A percentile compares a stretch with the other conserved stretches of the same genome.
Conservation (phyloP, 352 stramenopile genomes). For the Phytophthora megakarya region DNA sequence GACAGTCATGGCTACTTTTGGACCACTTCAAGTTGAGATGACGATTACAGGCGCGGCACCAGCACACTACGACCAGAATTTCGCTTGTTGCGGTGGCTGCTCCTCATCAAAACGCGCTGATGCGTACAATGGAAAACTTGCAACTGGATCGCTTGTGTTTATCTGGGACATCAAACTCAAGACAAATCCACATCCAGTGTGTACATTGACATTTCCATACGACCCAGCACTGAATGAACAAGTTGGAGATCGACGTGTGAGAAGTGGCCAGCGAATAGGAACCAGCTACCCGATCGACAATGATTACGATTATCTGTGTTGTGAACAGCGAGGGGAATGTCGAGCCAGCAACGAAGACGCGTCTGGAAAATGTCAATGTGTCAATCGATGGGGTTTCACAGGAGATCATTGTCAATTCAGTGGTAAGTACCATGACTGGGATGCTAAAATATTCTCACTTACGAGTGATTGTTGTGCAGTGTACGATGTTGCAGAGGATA, state of each 20-base stretch:
- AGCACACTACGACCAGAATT: conserved; percentile 48
- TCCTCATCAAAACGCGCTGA: conserved; percentile 61
- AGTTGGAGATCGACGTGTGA: conserved; percentile 56
- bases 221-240: conserved; percentile 64
- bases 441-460: not conserved
- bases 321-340: conserved; percentile 63
- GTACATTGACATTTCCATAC: conserved; percentile 63
- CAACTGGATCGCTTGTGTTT: conserved; percentile 56
- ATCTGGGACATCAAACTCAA: conserved; percentile 77
- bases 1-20: conserved; percentile 28
- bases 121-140: conserved; percentile 53
- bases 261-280: conserved; percentile 62
- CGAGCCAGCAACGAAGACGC: conserved; percentile 58
- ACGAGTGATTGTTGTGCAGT: conserved; percentile 32
- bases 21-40: conserved; percentile 23
- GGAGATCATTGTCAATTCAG: conserved; percentile 70
- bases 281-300: conserved; percentile 77
- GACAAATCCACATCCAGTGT: conserved; percentile 47
- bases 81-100: conserved; percentile 74
- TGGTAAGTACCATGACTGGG: conserved; percentile 37
- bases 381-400: conserved; percentile 68
- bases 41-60: conserved; percentile 28
- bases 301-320: conserved; percentile 71
- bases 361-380: conserved; percentile 62
- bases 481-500: conserved; percentile 56